These are phyloP conservation scores for Dichotomopilus funicola DNA, from an alignment of 2,329 filamentous ascomycete genomes.

Conservation along the genomic window DNA sequence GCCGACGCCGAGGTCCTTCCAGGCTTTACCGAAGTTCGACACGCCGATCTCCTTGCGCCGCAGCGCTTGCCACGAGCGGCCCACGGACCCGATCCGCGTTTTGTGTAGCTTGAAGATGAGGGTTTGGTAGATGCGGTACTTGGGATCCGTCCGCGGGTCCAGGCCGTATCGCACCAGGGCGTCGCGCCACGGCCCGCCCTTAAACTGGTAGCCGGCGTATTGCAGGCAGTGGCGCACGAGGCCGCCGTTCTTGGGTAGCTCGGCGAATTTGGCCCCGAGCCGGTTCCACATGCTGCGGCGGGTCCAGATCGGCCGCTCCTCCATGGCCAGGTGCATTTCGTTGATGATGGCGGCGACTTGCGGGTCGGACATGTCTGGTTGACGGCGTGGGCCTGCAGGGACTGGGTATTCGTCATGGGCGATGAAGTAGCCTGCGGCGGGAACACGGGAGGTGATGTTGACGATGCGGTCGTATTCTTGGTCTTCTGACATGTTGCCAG, in stretches of 20 bases:
- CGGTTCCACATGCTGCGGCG: conserved; percentile 73
- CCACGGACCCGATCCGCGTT: conserved; percentile 40
- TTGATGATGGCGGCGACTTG: conserved; percentile 58
- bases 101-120: conserved; percentile 72
- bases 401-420: conserved; percentile 56
- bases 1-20: conserved; percentile 22
- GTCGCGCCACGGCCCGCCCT: conserved; percentile 86
- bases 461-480: conserved; percentile 46
- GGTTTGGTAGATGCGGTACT: conserved; percentile 79
- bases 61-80: conserved; percentile 44
- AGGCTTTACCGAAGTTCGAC: conserved; percentile 25
- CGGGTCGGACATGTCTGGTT: conserved; percentile 53
- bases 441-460: conserved; percentile 52
- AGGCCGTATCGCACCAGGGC: conserved; percentile 78
- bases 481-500: conserved; percentile 40
- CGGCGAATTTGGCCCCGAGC: conserved; percentile 39
- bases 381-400: conserved; percentile 52
- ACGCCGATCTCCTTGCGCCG: conserved; percentile 31
- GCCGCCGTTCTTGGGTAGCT: conserved; percentile 41
- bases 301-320: conserved; percentile 77
- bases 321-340: conserved; percentile 59
- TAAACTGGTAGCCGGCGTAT: conserved; percentile 87
- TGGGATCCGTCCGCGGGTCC: conserved; percentile 72
- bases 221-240: conserved; percentile 69
- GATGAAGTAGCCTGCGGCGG: conserved; percentile 53